phyloP scores from a whole-genome alignment of 768 basidiomycete genomes.

The Rhodotorula sphaerocarpa region DNA sequence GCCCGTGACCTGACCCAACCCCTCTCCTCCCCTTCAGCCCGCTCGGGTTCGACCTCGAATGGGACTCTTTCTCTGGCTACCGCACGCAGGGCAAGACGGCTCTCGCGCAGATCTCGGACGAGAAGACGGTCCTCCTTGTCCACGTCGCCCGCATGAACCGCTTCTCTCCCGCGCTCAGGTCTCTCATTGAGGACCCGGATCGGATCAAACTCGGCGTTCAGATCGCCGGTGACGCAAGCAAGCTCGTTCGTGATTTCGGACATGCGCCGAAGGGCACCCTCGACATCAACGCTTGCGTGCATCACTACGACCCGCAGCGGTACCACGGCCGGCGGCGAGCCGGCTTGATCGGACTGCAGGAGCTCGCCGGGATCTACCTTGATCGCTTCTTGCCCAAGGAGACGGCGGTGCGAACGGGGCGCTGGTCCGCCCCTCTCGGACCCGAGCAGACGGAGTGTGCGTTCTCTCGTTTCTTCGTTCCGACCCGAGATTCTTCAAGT shows the following conservation, averaged over 20 bases:
- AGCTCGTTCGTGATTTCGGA: conserved; percentile 20
- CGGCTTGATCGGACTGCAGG: conserved; percentile 26
- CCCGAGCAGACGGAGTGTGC: conserved; percentile 17
- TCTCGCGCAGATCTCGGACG: conserved; percentile 22
- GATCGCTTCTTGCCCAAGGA: conserved; percentile 28
- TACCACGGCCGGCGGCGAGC: background rate
- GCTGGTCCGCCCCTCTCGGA: conserved; percentile 3
- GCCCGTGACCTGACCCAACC: background rate
- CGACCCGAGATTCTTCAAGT: background rate
- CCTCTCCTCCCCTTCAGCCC: conserved; percentile 3
- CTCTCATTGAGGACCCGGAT: conserved; percentile 21
- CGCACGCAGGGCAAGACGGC: conserved; percentile 17
- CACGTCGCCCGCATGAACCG: conserved; percentile 25
- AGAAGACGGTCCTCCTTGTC: conserved; percentile 17
- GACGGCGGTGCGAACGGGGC: background rate
- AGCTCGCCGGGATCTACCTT: conserved; percentile 22
- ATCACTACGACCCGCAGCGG: conserved; percentile 4
- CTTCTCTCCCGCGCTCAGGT: conserved; percentile 7
- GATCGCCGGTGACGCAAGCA: conserved; percentile 23
- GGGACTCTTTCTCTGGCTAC: conserved; percentile 5
- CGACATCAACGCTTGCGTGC: conserved; percentile 24
- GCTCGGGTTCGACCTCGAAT: conserved; percentile 30
- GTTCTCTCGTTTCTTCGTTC: background rate
- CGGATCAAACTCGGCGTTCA: conserved; percentile 30
- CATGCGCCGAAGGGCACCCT: conserved; percentile 6